Evolutionary conservation across 441 rosid genomes (phyloP).

Genomic region (Adansonia grandidieri): DNA sequence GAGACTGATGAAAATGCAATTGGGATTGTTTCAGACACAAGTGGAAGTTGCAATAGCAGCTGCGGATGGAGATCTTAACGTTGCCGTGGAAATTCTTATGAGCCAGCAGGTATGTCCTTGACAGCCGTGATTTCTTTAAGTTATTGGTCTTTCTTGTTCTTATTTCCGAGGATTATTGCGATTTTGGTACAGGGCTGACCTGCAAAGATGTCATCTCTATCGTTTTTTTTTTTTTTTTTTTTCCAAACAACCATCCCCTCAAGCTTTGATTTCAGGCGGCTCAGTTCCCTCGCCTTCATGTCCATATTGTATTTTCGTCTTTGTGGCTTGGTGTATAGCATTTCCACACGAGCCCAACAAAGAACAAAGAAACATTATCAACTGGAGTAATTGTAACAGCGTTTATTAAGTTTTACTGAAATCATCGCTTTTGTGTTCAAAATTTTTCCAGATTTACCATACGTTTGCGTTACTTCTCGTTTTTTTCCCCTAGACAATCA

Average conservation of each 20-base stretch:
- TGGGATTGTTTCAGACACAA: conserved; percentile 67
- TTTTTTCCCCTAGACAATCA: neutral
- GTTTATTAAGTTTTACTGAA: conserved; percentile 15
- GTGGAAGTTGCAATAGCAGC: conserved; percentile 96
- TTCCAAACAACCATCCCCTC: neutral
- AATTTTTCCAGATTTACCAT: neutral
- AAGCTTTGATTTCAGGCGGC: conserved; percentile 15
- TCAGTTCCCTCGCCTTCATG: neutral
- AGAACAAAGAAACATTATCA: conserved; percentile 11
- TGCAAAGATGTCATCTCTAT: conserved; percentile 13
- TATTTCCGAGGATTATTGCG: neutral
- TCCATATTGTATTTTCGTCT: neutral
- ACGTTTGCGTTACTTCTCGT: neutral
- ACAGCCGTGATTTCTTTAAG: neutral
- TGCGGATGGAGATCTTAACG: conserved; percentile 84
- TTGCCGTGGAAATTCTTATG: conserved; percentile 93
- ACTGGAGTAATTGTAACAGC: conserved; percentile 6
- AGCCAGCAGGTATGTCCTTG: conserved; percentile 67
- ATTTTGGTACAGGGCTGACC: conserved; percentile 42
- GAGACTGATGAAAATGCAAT: conserved; percentile 3
- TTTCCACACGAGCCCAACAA: conserved; percentile 22
- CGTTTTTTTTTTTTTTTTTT: neutral
- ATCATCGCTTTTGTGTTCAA: neutral
- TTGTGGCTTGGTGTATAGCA: conserved; percentile 20
- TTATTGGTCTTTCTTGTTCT: conserved; percentile 16